Evolutionary conservation across 768 basidiomycete genomes (phyloP).

Genomic region (Tulasnella sp.): DNA sequence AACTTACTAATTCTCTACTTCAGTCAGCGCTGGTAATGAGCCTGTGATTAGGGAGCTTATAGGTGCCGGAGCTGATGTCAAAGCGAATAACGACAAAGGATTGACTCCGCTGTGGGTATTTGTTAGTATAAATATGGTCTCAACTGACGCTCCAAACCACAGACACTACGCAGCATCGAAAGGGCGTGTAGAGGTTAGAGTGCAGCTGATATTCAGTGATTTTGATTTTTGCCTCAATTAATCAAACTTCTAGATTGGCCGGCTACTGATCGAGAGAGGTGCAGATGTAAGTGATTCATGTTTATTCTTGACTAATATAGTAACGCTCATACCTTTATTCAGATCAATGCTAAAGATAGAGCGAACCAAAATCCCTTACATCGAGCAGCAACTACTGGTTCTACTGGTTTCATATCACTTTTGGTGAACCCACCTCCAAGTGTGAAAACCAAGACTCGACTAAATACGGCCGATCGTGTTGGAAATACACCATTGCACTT

Average conservation of each 20-base stretch:
- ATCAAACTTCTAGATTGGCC: constrained; percentile 92
- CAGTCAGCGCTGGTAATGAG: constrained; percentile 73
- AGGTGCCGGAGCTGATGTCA: constrained; percentile 73
- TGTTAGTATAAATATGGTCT: not conserved
- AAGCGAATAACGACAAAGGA: constrained; percentile 66
- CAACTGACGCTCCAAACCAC: not conserved
- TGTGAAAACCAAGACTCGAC: constrained; percentile 48
- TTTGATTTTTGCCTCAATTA: no score
- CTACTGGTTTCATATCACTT: constrained; percentile 73
- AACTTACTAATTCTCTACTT: constrained; percentile 1
- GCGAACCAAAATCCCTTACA: constrained; percentile 90
- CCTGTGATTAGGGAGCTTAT: constrained; percentile 62
- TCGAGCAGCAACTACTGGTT: constrained; percentile 92
- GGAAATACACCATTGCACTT: constrained; percentile 95
- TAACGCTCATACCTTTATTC: constrained; percentile 17
- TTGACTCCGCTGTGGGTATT: constrained; percentile 61
- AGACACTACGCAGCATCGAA: constrained; percentile 94
- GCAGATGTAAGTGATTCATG: constrained; percentile 62
- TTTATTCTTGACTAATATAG: constrained; percentile 20
- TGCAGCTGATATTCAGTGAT: not conserved
- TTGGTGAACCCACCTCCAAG: constrained; percentile 68
- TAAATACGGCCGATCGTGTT: constrained; percentile 75
- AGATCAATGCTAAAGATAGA: constrained; percentile 92
- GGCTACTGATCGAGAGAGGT: constrained; percentile 68
- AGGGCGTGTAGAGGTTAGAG: constrained; percentile 60